Evolutionary conservation across 768 basidiomycete genomes (phyloP).

Genomic region (Porphyrellus cyaneotinctus): DNA sequence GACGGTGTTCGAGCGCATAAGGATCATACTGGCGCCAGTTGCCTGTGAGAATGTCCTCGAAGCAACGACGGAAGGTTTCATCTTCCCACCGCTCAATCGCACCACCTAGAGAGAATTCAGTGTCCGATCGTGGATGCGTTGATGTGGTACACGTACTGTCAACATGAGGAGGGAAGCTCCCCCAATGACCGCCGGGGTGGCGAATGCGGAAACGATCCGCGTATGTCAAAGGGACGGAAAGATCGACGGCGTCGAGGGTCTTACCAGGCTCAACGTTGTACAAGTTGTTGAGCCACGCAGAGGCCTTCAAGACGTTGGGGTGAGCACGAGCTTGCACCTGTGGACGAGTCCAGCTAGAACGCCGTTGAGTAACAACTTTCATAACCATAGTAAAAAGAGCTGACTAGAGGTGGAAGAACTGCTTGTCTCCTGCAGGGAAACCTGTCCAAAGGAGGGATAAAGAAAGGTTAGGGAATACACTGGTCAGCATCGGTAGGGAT

Average conservation of each 20-base stretch:
- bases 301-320: slow-evolving; percentile 56
- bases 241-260: slow-evolving; percentile 50
- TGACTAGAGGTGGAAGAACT: slow-evolving; percentile 73
- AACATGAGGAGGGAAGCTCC: slow-evolving; percentile 49
- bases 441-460: slow-evolving; percentile 32
- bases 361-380: not conserved
- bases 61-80: slow-evolving; percentile 52
- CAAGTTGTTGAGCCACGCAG: slow-evolving; percentile 60
- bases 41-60: slow-evolving; percentile 56
- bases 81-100: slow-evolving; percentile 77
- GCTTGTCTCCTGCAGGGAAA: slow-evolving; percentile 53
- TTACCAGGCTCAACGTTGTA: slow-evolving; percentile 44
- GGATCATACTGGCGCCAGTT: slow-evolving; percentile 65
- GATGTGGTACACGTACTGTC: slow-evolving; percentile 43
- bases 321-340: slow-evolving; percentile 70
- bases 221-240: slow-evolving; percentile 60
- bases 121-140: not conserved
- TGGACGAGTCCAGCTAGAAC: slow-evolving; percentile 42
- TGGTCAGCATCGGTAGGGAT: not conserved
- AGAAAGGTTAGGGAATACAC: not conserved
- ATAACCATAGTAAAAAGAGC: slow-evolving; percentile 15
- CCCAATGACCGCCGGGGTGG: slow-evolving; percentile 59
- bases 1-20: slow-evolving; percentile 55
- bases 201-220: slow-evolving; percentile 74
- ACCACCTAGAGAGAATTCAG: slow-evolving; percentile 44